Base-by-base conservation (phyloP, 2,329 filamentous ascomycete genomes). In the Fusarium sp. region DNA sequence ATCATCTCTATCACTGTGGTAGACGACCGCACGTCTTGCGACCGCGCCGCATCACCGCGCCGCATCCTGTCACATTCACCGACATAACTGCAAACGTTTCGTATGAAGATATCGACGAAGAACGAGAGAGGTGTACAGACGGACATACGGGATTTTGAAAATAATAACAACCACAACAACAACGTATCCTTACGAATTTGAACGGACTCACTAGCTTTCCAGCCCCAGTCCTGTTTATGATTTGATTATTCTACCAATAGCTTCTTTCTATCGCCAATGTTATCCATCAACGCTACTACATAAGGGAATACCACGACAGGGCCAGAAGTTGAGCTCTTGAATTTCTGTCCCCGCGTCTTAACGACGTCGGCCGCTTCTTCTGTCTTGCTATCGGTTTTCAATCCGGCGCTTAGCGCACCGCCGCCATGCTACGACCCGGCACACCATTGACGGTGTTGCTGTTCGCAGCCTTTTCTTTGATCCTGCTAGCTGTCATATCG, bases 361-460 rank as follows among this genome's bases (percentile, higher is more conserved):
- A 58, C 57, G 70, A 66, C 68, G 70, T 64, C 61, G 59, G 72
- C 64, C 54, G 68, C 58, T 63, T 53, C 53, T 52, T 64, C 45
- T 42, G 31, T 52, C 35, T 48, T 54, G 49, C 56, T 55, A 40
- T 49, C 58, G 36, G 25, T 49, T 21, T 43, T 59, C 29, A 42
- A 62, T 46, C 29, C 41, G 43, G 52, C 59, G 50, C 60, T 73
- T 76, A 66, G 72, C 59, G 63, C 69, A 61, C 67, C 70, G 73
- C 76, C 82, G 89, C 82, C 82, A 93, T 97, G 88, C 84, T 98
- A 78, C 92, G 94, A 76, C 94, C 96, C 66, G 95, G 96, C 65
- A 98, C 96, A 63, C 95, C 96, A 71, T 84, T 99, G 77, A 90
- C 94, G 72, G 83, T 97, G 71, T 83, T 98, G 77, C 90, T 98